phyloP scores from a whole-genome alignment of 108 stramenopile species.

The Discostella pseudostelligera region DNA sequence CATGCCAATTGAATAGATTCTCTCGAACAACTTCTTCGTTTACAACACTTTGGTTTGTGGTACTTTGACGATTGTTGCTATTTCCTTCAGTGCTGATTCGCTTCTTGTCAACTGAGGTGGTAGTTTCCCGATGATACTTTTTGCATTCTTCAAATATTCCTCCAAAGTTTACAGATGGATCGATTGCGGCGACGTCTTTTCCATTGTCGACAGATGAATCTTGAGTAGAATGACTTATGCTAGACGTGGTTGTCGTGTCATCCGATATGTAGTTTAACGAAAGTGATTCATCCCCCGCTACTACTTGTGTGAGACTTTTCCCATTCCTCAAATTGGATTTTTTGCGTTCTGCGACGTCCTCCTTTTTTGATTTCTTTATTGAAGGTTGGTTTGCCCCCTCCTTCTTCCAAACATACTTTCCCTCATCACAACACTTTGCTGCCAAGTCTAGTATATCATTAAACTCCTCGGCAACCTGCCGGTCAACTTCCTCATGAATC shows the following conservation, averaged over 20 bases:
- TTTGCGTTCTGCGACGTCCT: slow-evolving; percentile 15
- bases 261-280: slow-evolving; percentile 31
- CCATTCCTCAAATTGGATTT: no score
- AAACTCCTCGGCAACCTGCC: slow-evolving; percentile 58
- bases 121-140: slow-evolving; percentile 10
- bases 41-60: neutral
- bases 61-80: neutral
- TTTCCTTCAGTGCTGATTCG: neutral
- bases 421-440: slow-evolving; percentile 45
- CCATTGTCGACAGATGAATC: no score
- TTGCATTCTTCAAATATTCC: slow-evolving; percentile 38
- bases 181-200: slow-evolving; percentile 10
- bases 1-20: slow-evolving; percentile 85
- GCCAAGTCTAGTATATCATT: slow-evolving; percentile 70
- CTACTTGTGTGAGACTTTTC: no score
- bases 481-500: slow-evolving; percentile 61
- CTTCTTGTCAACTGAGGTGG: neutral
- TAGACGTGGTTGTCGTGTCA: slow-evolving; percentile 27
- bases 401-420: slow-evolving; percentile 20
- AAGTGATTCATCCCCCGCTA: no score
- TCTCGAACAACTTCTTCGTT: slow-evolving; percentile 21
- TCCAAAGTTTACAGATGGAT: slow-evolving; percentile 31
- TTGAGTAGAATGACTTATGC: no score
- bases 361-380: neutral
- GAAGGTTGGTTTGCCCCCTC: neutral